A percentile compares a stretch with the other conserved stretches of the same genome.
Evolutionary conservation across 1,139 yeast species (phyloP).

Genomic region (Blastobotrys buckinghamii): DNA sequence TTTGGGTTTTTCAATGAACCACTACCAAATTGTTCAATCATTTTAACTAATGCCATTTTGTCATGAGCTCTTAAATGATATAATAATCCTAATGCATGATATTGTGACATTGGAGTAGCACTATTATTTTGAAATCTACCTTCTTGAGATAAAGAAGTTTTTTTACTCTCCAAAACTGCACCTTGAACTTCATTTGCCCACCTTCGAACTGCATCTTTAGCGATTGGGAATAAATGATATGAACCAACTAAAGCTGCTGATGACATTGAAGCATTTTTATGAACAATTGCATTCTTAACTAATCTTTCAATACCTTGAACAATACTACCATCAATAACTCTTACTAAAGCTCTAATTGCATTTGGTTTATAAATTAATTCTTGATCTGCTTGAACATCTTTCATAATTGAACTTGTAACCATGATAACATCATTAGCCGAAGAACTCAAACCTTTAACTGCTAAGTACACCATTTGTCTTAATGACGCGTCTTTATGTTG

Average conservation of each 20-base stretch:
- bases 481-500: slow-evolving; percentile 88
- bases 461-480: slow-evolving; percentile 89
- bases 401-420: slow-evolving; percentile 98
- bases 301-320: slow-evolving; percentile 92
- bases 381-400: slow-evolving; percentile 83
- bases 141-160: slow-evolving; percentile 42
- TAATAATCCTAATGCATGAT: slow-evolving; percentile 89
- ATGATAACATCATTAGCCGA: slow-evolving; percentile 88
- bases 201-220: slow-evolving; percentile 86
- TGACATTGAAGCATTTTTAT: slow-evolving; percentile 78
- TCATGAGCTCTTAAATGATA: slow-evolving; percentile 88
- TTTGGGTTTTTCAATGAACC: slow-evolving; percentile 39
- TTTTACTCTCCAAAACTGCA: slow-evolving; percentile 65
- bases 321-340: slow-evolving; percentile 87
- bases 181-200: slow-evolving; percentile 94
- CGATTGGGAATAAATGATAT: slow-evolving; percentile 81
- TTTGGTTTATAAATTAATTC: slow-evolving; percentile 85
- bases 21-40: slow-evolving; percentile 67
- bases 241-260: slow-evolving; percentile 91
- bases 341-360: slow-evolving; percentile 85
- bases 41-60: slow-evolving; percentile 87
- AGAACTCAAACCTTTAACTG: slow-evolving; percentile 82
- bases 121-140: slow-evolving; percentile 18
- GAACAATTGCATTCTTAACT: slow-evolving; percentile 89
- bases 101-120: slow-evolving; percentile 75